A percentile compares a stretch with the other conserved stretches of the same genome.
These are phyloP conservation scores for Lineolata rhizophorae DNA, from an alignment of 495 filamentous ascomycete genomes.

Conservation along the genomic window DNA sequence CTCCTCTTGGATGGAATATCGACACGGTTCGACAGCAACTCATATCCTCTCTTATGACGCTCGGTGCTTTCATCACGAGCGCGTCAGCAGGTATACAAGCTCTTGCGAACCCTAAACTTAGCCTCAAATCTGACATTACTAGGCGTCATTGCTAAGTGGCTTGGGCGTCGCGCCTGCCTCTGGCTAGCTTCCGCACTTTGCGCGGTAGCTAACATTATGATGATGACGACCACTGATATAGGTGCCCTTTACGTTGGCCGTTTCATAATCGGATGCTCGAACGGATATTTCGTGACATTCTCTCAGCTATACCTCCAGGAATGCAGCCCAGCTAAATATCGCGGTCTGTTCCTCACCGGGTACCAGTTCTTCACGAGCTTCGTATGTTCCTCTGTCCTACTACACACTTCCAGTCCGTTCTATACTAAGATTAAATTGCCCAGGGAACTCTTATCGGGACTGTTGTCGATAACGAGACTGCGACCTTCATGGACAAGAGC, in stretches of 20 bases:
- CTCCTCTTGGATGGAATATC: too few relatives aligned
- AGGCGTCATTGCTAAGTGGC: too few relatives aligned
- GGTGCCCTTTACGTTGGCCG: slow-evolving; percentile 2
- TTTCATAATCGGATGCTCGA: slow-evolving; percentile 1
- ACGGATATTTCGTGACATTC: background rate
- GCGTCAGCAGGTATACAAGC: too few relatives aligned
- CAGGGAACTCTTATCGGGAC: background rate
- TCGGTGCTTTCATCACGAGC: too few relatives aligned
- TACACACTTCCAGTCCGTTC: too few relatives aligned
- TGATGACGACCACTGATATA: slow-evolving; percentile 4
- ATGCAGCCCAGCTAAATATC: slow-evolving; percentile 1
- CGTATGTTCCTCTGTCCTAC: too few relatives aligned
- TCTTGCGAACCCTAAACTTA: too few relatives aligned
- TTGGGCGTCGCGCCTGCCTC: background rate
- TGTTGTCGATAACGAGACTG: background rate
- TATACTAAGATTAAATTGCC: too few relatives aligned
- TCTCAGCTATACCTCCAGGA: background rate
- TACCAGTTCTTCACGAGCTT: background rate
- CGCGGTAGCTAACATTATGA: slow-evolving; percentile 2
- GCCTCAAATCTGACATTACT: too few relatives aligned
- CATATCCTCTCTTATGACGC: too few relatives aligned
- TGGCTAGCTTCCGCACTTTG: slow-evolving; percentile 3
- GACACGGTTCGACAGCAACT: too few relatives aligned
- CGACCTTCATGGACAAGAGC: background rate
- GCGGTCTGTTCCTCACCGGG: slow-evolving; percentile 2